Conservation (phyloP, 805 yeast species). For the Candida khao-thaluensis region DNA sequence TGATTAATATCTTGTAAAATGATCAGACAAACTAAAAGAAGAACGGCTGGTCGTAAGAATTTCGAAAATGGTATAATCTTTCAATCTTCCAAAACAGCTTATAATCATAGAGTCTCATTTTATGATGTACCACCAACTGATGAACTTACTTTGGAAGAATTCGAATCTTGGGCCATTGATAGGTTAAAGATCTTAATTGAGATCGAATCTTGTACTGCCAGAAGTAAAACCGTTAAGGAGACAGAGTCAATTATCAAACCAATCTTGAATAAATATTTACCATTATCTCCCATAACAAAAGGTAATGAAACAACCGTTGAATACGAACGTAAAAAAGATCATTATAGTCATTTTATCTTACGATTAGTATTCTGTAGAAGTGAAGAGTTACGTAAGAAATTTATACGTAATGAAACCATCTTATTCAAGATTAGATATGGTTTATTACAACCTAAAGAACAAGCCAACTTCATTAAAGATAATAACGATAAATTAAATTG, state of each 20-base stretch:
- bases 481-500: conserved; percentile 61
- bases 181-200: conserved; percentile 79
- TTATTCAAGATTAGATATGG: conserved; percentile 74
- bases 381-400: conserved; percentile 78
- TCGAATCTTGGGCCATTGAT: conserved; percentile 95
- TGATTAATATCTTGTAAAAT: conserved; percentile 26
- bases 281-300: conserved; percentile 43
- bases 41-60: conserved; percentile 71
- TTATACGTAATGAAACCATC: conserved; percentile 70
- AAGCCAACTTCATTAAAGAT: conserved; percentile 62
- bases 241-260: conserved; percentile 66
- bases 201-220: conserved; percentile 69
- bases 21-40: conserved; percentile 74
- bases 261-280: conserved; percentile 59
- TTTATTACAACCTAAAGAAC: conserved; percentile 62
- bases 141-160: conserved; percentile 88
- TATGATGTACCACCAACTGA: conserved; percentile 75
- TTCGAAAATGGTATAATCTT: conserved; percentile 42
- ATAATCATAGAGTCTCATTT: conserved; percentile 62
- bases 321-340: conserved; percentile 80
- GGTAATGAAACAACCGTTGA: conserved; percentile 38
- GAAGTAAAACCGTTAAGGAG: conserved; percentile 65
- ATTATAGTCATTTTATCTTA: conserved; percentile 85
- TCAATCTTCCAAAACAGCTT: conserved; percentile 34
- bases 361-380: conserved; percentile 87